Percentiles rank a stretch among this genome's conserved stretches.
These are phyloP conservation scores for Mallotus japonicus DNA, from an alignment of 441 rosid species.

Conservation along the genomic window DNA sequence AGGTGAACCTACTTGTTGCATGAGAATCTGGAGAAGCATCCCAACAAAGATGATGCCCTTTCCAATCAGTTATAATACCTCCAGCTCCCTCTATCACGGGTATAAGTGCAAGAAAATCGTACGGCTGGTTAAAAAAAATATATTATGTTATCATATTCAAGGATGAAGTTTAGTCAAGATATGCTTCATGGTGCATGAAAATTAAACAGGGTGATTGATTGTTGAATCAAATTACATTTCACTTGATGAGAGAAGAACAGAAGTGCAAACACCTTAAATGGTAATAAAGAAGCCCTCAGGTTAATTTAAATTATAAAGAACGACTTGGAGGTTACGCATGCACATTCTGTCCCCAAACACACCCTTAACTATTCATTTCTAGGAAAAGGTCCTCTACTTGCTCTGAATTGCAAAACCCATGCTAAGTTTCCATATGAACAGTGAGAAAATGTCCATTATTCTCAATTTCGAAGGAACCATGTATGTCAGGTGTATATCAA, in stretches of 20 bases:
- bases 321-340: not conserved
- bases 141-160: not conserved
- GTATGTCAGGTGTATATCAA: not conserved
- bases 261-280: not conserved
- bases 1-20: conserved; percentile 50
- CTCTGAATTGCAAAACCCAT: not conserved
- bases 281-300: not conserved
- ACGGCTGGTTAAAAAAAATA: conserved; percentile 55
- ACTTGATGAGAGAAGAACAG: not conserved
- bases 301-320: not conserved
- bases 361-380: conserved; percentile 1
- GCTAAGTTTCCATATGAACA: not conserved
- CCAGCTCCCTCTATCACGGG: conserved; percentile 95
- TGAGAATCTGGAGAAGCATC: conserved; percentile 62
- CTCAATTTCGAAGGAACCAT: not conserved
- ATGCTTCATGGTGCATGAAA: not conserved
- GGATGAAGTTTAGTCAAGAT: not conserved
- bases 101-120: conserved; percentile 82
- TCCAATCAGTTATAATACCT: conserved; percentile 87
- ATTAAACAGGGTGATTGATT: not conserved
- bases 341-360: not conserved
- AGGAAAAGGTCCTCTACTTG: not conserved
- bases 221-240: not conserved
- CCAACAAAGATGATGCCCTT: conserved; percentile 66
- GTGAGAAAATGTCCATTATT: not conserved